These are phyloP conservation scores for Ceratorhiza oryzae-sativae DNA, from an alignment of 1,284 basidiomycete genomes.

Conservation along the genomic window DNA sequence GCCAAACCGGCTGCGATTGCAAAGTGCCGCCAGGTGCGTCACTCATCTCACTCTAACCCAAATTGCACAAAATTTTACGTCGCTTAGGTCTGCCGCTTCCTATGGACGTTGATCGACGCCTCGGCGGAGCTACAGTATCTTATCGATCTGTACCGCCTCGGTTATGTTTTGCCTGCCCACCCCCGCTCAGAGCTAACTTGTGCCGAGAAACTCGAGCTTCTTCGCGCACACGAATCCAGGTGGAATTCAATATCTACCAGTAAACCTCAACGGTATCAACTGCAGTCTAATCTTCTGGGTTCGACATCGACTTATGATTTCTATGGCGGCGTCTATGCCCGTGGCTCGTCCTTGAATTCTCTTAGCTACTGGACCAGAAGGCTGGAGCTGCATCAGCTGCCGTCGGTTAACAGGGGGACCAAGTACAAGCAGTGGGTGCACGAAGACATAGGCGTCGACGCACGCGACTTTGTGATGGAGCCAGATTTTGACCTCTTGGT, in stretches of 20 bases:
- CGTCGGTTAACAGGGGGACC: constrained; percentile 20
- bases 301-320: constrained; percentile 21
- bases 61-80: neutral
- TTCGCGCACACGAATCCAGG: neutral
- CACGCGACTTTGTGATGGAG: constrained; percentile 8
- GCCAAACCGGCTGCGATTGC: neutral
- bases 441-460: constrained; percentile 18
- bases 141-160: neutral
- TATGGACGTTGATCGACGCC: constrained; percentile 1
- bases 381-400: constrained; percentile 14
- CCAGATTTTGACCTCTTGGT: constrained; percentile 27
- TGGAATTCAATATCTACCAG: neutral
- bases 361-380: neutral
- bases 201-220: neutral
- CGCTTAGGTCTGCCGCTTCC: constrained; percentile 13
- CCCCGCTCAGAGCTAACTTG: constrained; percentile 4
- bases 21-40: constrained; percentile 11
- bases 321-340: constrained; percentile 28
- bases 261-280: neutral
- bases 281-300: neutral
- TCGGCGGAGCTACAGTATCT: constrained; percentile 26
- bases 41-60: neutral
- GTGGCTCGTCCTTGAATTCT: neutral
- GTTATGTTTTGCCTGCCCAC: constrained; percentile 14
- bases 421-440: constrained; percentile 16